Conservation (phyloP, 306 rosid genomes). For the Cucurbita maxima region DNA sequence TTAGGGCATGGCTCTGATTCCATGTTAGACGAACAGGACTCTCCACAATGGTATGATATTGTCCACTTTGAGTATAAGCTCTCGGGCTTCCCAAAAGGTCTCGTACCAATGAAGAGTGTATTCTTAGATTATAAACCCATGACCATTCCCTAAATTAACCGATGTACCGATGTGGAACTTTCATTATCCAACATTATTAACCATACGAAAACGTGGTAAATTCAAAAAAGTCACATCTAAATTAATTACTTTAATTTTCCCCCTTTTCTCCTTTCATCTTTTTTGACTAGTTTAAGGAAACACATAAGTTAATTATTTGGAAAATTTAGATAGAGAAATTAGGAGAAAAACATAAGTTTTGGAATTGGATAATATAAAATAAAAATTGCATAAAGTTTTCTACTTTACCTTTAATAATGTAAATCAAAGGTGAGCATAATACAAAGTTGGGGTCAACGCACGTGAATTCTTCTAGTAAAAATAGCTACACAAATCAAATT, state of each 20-base stretch:
- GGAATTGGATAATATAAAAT: neutral
- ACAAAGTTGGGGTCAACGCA: neutral
- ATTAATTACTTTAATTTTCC: neutral
- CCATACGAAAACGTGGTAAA: too few species aligned
- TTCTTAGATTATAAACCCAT: too few species aligned
- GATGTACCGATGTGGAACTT: too few species aligned
- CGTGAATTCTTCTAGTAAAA: neutral
- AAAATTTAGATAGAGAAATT: neutral
- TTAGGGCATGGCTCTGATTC: too few species aligned
- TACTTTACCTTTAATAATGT: neutral
- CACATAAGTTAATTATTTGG: neutral
- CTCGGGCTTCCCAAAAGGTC: too few species aligned
- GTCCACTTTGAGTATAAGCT: too few species aligned
- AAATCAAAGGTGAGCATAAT: neutral
- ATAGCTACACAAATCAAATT: neutral
- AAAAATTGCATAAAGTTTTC: neutral
- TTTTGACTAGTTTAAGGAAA: neutral
- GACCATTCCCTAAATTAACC: too few species aligned
- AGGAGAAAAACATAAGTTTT: neutral
- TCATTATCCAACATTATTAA: too few species aligned
- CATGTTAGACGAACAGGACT: too few species aligned
- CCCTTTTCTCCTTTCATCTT: neutral
- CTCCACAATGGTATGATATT: too few species aligned
- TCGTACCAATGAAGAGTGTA: too few species aligned
- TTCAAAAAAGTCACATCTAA: neutral